Evolutionary conservation across 2,329 filamentous ascomycete species (phyloP), one percentile per base, ranked within the genome.

Genomic region (Pseudofabraea citricarpa): DNA sequence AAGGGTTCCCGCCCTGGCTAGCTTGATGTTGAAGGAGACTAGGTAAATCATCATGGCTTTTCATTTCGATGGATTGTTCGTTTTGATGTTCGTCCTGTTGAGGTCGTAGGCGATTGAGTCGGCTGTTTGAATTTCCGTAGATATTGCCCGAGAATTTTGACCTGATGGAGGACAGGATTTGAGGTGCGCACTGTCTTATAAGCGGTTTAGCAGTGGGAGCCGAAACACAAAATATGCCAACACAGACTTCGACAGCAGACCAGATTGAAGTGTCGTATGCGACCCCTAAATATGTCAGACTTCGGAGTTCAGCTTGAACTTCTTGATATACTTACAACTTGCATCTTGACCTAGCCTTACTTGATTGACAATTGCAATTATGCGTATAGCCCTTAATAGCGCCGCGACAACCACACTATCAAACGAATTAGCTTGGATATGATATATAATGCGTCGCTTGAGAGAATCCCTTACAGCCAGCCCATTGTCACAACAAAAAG

Each of bases 191-290:
- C 15, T 15, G 13, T 4, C 26, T 12, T 29, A 29, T 13, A 15
- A 29, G 15, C 15, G 26, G 26, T 15, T 29, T 29, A 4, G 15
- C 15, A 5, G 26, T 29, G 15, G 33, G 33, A 9, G 33, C 33
- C 2, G 33, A 19, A 36, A 20, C 33, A 10, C 33, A 36, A 12
- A 36, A 36, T 6, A 36, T 10, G 1, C 33, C 16, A 5, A 36
- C 33, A 20, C 33, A 36, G n/a, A 36, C 33, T 10, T 36, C 33
- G 19, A 20, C 19, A 18, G 33, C 33, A 8, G 33, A 21, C 33
- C 33, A 36, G 33, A 36, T 36, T 19, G 33, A 36, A 13, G 33
- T 36, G 21, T 36, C 33, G 16, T 36, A 36, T 9, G 33, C 33
- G 13, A 36, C 15, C 33, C 33, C 18, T 18, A n/a, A n/a, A n/a